Conservation (phyloP, 805 yeast genomes). For the Metschnikowia kofuensis region DNA sequence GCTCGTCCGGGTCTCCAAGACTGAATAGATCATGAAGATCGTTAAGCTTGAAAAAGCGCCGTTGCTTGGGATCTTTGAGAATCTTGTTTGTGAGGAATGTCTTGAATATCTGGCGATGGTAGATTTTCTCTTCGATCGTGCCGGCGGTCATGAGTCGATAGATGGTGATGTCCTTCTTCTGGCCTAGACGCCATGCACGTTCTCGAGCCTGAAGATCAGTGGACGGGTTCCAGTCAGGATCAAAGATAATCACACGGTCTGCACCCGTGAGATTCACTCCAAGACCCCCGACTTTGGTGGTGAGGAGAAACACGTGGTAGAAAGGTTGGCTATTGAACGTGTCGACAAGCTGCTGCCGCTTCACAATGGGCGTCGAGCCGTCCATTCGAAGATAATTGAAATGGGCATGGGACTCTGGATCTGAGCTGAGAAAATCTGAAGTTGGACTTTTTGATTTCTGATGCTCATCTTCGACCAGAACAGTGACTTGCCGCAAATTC, state of each 20-base stretch:
- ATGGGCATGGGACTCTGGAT: background rate
- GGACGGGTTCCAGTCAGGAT: constrained; percentile 99
- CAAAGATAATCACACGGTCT: constrained; percentile 87
- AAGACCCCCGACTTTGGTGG: constrained; percentile 94
- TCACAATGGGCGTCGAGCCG: constrained; percentile 80
- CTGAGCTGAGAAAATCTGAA: no score
- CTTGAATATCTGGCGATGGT: constrained; percentile 94
- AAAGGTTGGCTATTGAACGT: constrained; percentile 61
- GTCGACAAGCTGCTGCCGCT: constrained; percentile 79
- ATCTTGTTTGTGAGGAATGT: constrained; percentile 92
- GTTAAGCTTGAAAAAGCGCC: constrained; percentile 86
- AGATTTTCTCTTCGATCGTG: constrained; percentile 93
- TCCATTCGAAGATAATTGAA: constrained; percentile 81
- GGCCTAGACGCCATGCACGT: constrained; percentile 96
- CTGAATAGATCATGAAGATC: constrained; percentile 89
- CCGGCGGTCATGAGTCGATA: constrained; percentile 93
- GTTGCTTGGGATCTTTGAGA: constrained; percentile 90
- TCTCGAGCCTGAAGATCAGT: constrained; percentile 97
- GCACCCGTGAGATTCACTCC: constrained; percentile 96
- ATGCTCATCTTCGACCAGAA: background rate
- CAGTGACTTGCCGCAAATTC: constrained; percentile 21
- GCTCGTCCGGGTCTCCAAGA: constrained; percentile 68
- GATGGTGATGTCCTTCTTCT: constrained; percentile 85
- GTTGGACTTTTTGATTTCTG: no score
- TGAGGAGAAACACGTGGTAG: constrained; percentile 68